Base-by-base conservation (phyloP, 139 green algal species). In the Chlorella sp. region DNA sequence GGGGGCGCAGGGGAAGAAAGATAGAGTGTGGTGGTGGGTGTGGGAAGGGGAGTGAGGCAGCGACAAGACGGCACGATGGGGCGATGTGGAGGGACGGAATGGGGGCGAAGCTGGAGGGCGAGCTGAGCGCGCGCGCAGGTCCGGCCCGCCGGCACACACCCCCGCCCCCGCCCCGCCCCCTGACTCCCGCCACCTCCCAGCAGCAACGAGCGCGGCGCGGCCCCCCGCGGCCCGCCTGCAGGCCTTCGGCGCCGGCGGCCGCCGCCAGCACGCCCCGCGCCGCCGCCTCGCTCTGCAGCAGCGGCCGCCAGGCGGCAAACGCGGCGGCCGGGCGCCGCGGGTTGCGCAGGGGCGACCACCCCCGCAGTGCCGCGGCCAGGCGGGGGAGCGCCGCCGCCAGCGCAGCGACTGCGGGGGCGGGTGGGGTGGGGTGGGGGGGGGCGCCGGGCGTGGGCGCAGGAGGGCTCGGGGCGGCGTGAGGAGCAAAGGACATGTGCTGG, bases 331-430 rank as follows among this genome's bases (percentile, higher is more conserved):
- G 80, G 4, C 72, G 63, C 9, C 21, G 36, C 8, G 92, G 87
- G 19, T 93, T 58, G 33, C 61, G 7, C 33, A 97, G 76, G 19
- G 91, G 91, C 23, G 80, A 66, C 92, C 91, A 96, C 33, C 68
- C 82, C 5, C 62, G 42, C 46, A 92, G 23, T n/a, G 79, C 36
- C 36, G 63, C 31, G 0, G 46, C 31, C 58, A 94, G 61, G 19
- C 71, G 71, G 2, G 87, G 87, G 67, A 91, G 51, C 35, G 45
- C 70, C 67, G 68, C 31, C 58, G 27, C 14, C 31, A 45, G 29
- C 17, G 25, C 0, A 4, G 25, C 40, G 45, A 58, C 45, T 8
- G 23, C 40, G 27, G 31, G 48, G 72, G 43, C 8, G 2, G 59
- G 43, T 36, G 17, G 71, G 14, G 14, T 11, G 23, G 3, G n/a